These are phyloP conservation scores for Fusarium mundagurra DNA, from an alignment of 2,329 filamentous ascomycete genomes.

Conservation along the genomic window DNA sequence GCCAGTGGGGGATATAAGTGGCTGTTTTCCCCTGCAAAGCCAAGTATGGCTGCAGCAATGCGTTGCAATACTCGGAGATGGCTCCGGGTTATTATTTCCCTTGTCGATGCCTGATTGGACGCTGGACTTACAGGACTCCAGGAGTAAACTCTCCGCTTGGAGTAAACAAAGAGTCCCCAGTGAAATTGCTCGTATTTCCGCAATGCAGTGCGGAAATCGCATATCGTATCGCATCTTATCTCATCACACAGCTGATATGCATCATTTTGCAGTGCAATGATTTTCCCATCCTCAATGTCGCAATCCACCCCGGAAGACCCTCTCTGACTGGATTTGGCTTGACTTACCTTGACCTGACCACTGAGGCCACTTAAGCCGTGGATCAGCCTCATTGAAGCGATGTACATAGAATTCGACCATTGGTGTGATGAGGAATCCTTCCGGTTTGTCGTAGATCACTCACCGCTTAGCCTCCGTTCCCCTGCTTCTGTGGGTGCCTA, in stretches of 20 bases:
- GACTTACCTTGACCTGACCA: not conserved
- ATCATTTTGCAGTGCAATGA: not conserved
- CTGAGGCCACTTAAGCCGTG: not conserved
- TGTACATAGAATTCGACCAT: not conserved
- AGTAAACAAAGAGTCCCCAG: not conserved
- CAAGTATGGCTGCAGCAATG: not conserved
- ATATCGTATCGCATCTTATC: not conserved
- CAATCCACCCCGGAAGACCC: constrained; percentile 31
- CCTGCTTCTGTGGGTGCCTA: not conserved
- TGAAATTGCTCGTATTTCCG: constrained; percentile 7
- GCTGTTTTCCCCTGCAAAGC: not conserved
- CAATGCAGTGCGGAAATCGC: not conserved
- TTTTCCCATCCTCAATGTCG: not conserved
- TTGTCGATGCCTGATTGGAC: not conserved
- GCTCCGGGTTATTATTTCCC: not conserved
- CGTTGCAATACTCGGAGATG: not conserved
- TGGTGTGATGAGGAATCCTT: not conserved
- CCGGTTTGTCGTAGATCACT: constrained; percentile 1
- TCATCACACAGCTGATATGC: not conserved
- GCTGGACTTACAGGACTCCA: constrained; percentile 20
- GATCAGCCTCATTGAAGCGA: not conserved
- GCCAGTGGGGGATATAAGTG: constrained; percentile 8
- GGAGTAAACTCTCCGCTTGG: constrained; percentile 40
- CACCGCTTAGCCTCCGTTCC: constrained; percentile 19
- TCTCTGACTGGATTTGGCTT: constrained; percentile 30